Evolutionary conservation across 495 filamentous ascomycete species (phyloP).

Genomic region (Amniculicola lignicola): DNA sequence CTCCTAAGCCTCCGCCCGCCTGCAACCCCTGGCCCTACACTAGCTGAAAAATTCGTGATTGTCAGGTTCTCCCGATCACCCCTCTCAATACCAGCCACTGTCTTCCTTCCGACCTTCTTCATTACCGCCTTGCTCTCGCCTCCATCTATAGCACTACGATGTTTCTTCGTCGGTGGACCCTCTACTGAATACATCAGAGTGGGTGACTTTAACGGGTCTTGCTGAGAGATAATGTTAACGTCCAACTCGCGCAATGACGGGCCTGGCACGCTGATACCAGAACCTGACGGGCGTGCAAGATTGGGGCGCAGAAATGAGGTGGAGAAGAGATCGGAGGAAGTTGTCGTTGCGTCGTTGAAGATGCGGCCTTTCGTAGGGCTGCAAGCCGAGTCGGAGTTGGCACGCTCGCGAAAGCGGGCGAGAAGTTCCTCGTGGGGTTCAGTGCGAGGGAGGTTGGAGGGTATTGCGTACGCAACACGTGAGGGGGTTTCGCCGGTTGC

Average conservation of each 20-base stretch:
- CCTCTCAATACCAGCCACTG: slow-evolving; percentile 28
- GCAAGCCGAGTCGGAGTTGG: slow-evolving; percentile 22
- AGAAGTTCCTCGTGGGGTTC: slow-evolving; percentile 65
- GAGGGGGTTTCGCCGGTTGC: slow-evolving; percentile 84
- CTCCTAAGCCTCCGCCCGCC: slow-evolving; percentile 37
- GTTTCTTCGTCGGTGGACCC: slow-evolving; percentile 11
- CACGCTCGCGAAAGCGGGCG: slow-evolving; percentile 49
- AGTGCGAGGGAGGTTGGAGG: slow-evolving; percentile 71
- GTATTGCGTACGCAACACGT: slow-evolving; percentile 72
- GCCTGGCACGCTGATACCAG: slow-evolving; percentile 7
- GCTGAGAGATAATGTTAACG: slow-evolving; percentile 39
- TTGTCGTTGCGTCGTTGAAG: slow-evolving; percentile 36
- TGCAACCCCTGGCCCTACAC: slow-evolving; percentile 28
- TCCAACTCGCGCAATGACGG: slow-evolving; percentile 42
- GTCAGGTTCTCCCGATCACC: slow-evolving; percentile 35
- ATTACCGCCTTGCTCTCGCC: slow-evolving; percentile 36
- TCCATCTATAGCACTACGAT: slow-evolving; percentile 14
- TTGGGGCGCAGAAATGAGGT: slow-evolving; percentile 2
- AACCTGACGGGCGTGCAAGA: slow-evolving; percentile 21
- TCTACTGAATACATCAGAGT: no score
- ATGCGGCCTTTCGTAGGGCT: slow-evolving; percentile 41
- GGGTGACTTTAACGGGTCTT: slow-evolving; percentile 16
- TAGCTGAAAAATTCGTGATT: slow-evolving; percentile 28
- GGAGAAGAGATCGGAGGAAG: neutral
- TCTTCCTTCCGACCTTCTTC: slow-evolving; percentile 40